These are phyloP conservation scores for Lyophyllum shimeji DNA, from an alignment of 768 basidiomycete species.

Conservation along the genomic window DNA sequence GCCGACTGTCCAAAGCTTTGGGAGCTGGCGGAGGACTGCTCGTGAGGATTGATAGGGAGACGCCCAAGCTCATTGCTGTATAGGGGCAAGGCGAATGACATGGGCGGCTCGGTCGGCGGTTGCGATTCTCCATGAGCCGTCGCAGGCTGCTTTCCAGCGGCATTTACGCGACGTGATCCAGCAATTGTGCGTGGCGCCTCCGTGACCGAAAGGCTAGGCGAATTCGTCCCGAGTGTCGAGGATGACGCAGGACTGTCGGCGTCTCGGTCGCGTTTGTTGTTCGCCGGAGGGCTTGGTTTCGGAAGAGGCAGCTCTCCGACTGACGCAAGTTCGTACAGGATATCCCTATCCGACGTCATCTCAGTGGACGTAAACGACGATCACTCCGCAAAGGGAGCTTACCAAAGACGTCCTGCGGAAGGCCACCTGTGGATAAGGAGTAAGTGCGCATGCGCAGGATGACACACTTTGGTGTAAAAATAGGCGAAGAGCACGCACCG, in stretches of 20 bases:
- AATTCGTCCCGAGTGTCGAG: slow-evolving; percentile 33
- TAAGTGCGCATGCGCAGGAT: background rate
- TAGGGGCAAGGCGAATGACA: slow-evolving; percentile 43
- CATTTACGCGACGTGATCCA: slow-evolving; percentile 31
- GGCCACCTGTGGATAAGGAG: slow-evolving; percentile 30
- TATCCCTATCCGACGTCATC: slow-evolving; percentile 47
- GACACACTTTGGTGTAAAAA: too few species aligned
- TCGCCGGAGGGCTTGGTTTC: slow-evolving; percentile 40
- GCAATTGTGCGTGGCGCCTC: slow-evolving; percentile 32
- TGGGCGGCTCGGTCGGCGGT: background rate
- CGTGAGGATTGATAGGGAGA: slow-evolving; percentile 41
- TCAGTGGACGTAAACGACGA: slow-evolving; percentile 20
- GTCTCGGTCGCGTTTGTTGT: slow-evolving; percentile 37
- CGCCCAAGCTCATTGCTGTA: slow-evolving; percentile 61
- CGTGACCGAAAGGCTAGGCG: background rate
- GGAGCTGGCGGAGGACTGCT: background rate
- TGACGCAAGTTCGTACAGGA: slow-evolving; percentile 67
- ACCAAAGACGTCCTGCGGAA: slow-evolving; percentile 47
- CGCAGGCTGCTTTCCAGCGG: background rate
- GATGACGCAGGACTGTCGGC: slow-evolving; percentile 53
- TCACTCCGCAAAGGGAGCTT: too few species aligned
- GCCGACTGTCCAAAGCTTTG: background rate
- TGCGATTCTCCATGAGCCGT: background rate
- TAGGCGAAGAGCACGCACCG: too few species aligned
- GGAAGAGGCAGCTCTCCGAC: slow-evolving; percentile 71